phyloP scores from a whole-genome alignment of 768 basidiomycete genomes.

The Mycena maculata region DNA sequence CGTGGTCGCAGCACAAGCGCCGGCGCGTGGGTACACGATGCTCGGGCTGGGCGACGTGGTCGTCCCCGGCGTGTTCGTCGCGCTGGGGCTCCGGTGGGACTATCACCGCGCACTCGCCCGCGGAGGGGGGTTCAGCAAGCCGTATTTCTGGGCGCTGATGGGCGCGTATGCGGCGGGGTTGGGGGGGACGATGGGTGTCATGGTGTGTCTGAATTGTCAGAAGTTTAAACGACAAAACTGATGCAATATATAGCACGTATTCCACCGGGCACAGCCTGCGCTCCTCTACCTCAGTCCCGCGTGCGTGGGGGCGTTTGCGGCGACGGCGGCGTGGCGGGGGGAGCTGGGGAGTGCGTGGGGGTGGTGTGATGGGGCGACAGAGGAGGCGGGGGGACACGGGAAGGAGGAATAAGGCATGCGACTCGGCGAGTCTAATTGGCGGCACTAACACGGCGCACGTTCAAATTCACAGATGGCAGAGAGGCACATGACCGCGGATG shows the following conservation, averaged over 20 bases:
- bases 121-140: constrained; percentile 62
- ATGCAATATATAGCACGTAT: constrained; percentile 56
- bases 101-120: constrained; percentile 51
- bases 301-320: constrained; percentile 76
- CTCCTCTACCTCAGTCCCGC: constrained; percentile 91
- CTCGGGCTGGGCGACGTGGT: constrained; percentile 92
- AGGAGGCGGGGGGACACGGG: too few relatives aligned
- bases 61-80: constrained; percentile 76
- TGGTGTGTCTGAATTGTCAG: constrained; percentile 51
- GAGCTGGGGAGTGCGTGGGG: constrained; percentile 78
- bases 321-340: constrained; percentile 69
- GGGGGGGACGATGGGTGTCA: constrained; percentile 80
- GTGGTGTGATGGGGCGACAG: constrained; percentile 70
- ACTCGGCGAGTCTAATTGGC: too few relatives aligned
- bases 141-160: constrained; percentile 81
- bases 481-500: too few relatives aligned
- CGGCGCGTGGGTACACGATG: constrained; percentile 77
- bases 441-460: too few relatives aligned
- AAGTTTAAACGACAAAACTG: background rate
- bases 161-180: constrained; percentile 82
- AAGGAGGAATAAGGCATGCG: too few relatives aligned
- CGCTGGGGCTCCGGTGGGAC: constrained; percentile 90
- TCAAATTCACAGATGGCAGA: too few relatives aligned
- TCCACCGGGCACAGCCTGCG: constrained; percentile 86
- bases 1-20: constrained; percentile 41